phyloP scores from a whole-genome alignment of 2,329 filamentous ascomycete species.

The Trichoderma gracile region DNA sequence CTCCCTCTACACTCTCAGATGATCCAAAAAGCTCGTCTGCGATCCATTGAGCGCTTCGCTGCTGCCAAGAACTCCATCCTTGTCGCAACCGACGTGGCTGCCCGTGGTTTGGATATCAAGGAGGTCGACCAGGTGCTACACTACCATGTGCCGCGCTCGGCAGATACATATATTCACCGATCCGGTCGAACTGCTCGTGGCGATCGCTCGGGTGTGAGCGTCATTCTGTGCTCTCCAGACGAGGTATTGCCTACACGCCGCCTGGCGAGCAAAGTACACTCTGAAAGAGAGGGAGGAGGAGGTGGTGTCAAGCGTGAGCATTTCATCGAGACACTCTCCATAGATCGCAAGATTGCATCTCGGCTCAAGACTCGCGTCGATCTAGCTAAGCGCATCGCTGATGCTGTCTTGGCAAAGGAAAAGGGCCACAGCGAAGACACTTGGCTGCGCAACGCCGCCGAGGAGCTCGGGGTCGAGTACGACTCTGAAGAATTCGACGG shows the following conservation, averaged over 20 bases:
- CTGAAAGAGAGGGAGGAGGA: slow-evolving; percentile 51
- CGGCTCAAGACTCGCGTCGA: slow-evolving; percentile 75
- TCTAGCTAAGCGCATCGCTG: slow-evolving; percentile 84
- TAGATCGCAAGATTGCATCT: slow-evolving; percentile 76
- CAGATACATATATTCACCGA: slow-evolving; percentile 92
- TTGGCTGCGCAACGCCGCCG: slow-evolving; percentile 80
- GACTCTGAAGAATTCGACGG: slow-evolving; percentile 87
- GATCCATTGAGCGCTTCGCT: slow-evolving; percentile 87
- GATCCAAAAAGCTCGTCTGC: slow-evolving; percentile 92
- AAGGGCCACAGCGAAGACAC: slow-evolving; percentile 81
- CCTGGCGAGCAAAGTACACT: slow-evolving; percentile 85
- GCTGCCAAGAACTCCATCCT: slow-evolving; percentile 68
- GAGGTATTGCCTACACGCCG: slow-evolving; percentile 83
- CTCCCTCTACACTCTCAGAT: slow-evolving; percentile 88
- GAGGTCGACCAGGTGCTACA: slow-evolving; percentile 87
- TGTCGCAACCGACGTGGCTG: slow-evolving; percentile 90
- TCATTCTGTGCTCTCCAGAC: slow-evolving; percentile 87
- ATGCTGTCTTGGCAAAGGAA: slow-evolving; percentile 80
- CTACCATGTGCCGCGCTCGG: slow-evolving; percentile 89
- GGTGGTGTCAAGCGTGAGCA: slow-evolving; percentile 57
- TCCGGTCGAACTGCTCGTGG: slow-evolving; percentile 93
- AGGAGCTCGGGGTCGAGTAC: slow-evolving; percentile 92
- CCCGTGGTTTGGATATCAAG: slow-evolving; percentile 89
- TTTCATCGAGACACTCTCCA: slow-evolving; percentile 76
- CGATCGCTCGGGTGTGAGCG: slow-evolving; percentile 72